Evolutionary conservation across 2,329 filamentous ascomycete species (phyloP).

Genomic region (Ceratocystis diversiconidia): DNA sequence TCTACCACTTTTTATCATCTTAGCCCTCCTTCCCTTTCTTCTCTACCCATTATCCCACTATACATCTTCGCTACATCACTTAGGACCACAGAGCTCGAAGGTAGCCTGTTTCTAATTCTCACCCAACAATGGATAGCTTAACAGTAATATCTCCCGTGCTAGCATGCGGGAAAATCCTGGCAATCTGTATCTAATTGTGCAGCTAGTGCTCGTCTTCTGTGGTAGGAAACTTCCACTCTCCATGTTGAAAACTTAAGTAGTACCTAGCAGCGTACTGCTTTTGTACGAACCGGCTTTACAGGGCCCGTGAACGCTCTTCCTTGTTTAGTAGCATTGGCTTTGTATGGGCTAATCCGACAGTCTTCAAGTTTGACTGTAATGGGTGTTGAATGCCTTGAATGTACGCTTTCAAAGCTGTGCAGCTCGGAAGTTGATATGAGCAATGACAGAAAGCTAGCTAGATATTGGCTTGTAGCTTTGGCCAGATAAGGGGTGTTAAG

Average conservation of each 20-base stretch:
- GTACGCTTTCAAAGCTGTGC: constrained; percentile 23
- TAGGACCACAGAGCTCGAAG: constrained; percentile 33
- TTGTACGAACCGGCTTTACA: constrained; percentile 52
- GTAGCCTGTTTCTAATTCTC: constrained; percentile 59
- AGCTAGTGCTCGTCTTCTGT: constrained; percentile 53
- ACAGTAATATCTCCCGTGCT: constrained; percentile 57
- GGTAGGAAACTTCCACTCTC: background rate
- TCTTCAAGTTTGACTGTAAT: constrained; percentile 47
- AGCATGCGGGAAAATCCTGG: constrained; percentile 36
- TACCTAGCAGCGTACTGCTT: background rate
- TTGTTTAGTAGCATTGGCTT: constrained; percentile 47
- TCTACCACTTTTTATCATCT: background rate
- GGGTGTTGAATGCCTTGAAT: constrained; percentile 53
- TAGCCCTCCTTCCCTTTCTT: background rate
- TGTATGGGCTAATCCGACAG: constrained; percentile 48
- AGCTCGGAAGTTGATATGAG: constrained; percentile 34
- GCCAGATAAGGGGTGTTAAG: constrained; percentile 48
- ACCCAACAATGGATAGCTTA: constrained; percentile 52
- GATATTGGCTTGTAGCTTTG: constrained; percentile 43
- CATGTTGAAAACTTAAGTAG: background rate
- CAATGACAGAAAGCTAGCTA: constrained; percentile 35
- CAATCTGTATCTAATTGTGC: constrained; percentile 46
- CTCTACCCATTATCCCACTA: background rate
- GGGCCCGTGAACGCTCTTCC: constrained; percentile 47
- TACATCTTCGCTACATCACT: background rate